A percentile compares a stretch with the other conserved stretches of the same genome.
Evolutionary conservation across 192 early-diverging fungal species (phyloP).

Genomic region (Coemansia guatemalensis): DNA sequence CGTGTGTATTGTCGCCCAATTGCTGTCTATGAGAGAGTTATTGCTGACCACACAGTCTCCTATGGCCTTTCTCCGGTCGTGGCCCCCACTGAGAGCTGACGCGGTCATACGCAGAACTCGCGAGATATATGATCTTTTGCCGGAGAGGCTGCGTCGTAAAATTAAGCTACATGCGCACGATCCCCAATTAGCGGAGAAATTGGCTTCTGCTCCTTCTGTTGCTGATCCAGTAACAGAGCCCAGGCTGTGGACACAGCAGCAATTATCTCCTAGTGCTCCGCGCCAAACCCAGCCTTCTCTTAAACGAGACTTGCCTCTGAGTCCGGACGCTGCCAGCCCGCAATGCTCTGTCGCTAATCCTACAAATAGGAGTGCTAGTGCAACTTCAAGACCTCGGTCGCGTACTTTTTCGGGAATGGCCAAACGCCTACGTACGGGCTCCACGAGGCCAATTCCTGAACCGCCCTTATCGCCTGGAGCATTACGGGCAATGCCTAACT

Average conservation of each 20-base stretch:
- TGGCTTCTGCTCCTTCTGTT: conserved; percentile 31
- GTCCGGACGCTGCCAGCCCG: background rate
- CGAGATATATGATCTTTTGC: conserved; percentile 40
- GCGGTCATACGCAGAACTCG: conserved; percentile 42
- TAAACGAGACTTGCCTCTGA: conserved; percentile 41
- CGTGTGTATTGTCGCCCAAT: conserved; percentile 81
- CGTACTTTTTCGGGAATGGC: conserved; percentile 42
- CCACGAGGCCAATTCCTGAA: background rate
- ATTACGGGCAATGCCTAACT: background rate
- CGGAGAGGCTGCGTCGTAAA: conserved; percentile 14
- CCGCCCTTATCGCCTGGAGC: background rate
- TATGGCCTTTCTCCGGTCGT: conserved; percentile 44
- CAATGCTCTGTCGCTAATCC: background rate
- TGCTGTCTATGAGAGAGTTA: conserved; percentile 74
- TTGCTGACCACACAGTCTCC: conserved; percentile 56
- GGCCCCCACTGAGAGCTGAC: conserved; percentile 46
- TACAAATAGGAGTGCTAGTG: background rate
- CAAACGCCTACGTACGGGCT: conserved; percentile 27
- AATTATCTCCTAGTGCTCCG: background rate
- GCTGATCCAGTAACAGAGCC: conserved; percentile 22
- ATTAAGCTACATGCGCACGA: conserved; percentile 48
- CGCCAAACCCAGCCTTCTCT: conserved; percentile 5
- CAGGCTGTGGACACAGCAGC: background rate
- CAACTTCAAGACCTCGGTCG: conserved; percentile 14
- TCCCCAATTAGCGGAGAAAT: conserved; percentile 29